Evolutionary conservation across 1,284 basidiomycete species (phyloP).

Genomic region (Puccinia coronata): DNA sequence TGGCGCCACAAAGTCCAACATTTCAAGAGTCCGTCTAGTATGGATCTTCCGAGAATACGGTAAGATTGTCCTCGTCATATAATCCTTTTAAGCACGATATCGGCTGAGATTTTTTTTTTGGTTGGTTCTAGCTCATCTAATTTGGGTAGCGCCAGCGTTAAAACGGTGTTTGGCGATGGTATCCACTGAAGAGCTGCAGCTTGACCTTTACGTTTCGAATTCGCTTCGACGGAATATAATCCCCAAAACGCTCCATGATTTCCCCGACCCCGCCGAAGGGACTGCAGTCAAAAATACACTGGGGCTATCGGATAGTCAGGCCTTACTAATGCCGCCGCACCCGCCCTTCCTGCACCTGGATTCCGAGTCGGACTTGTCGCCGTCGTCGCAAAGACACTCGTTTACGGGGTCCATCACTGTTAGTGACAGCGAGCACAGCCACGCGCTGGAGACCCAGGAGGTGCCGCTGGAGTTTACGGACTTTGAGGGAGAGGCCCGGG

Average conservation of each 20-base stretch:
- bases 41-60: conserved; percentile 82
- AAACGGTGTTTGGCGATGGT: conserved; percentile 70
- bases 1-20: conserved; percentile 61
- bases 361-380: conserved; percentile 2
- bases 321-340: conserved; percentile 30
- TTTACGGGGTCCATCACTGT: conserved; percentile 26
- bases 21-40: conserved; percentile 72
- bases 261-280: not conserved
- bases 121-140: conserved; percentile 68
- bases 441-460: not conserved
- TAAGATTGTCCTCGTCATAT: conserved; percentile 59
- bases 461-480: conserved; percentile 36
- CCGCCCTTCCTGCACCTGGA: conserved; percentile 15
- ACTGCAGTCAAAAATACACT: not conserved
- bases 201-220: conserved; percentile 76
- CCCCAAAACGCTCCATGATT: not conserved
- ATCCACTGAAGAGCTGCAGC: conserved; percentile 66
- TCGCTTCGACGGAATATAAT: conserved; percentile 5
- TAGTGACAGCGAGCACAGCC: conserved; percentile 6
- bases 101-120: not conserved
- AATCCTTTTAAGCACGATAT: not conserved
- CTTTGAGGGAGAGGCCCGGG: conserved; percentile 47
- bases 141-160: conserved; percentile 75
- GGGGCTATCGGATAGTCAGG: conserved; percentile 20
- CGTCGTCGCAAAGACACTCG: not conserved